Evolutionary conservation across 805 yeast species (phyloP), one percentile per base, ranked within the genome.

Genomic region (Yueomyces sp.): DNA sequence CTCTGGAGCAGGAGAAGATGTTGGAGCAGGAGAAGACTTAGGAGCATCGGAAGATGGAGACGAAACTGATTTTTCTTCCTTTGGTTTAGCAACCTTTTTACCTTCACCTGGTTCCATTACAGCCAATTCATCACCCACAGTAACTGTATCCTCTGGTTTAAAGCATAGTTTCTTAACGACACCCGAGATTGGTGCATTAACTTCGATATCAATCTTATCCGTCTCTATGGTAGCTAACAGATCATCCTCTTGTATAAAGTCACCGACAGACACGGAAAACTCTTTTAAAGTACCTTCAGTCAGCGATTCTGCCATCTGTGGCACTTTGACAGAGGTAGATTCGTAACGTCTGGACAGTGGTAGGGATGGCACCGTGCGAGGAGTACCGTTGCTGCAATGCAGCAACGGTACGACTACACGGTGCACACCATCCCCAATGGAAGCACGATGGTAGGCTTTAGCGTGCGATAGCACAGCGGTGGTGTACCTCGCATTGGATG

Each of bases 271-370:
- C 61, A 81, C 81, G 51, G 71, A 68, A 59, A 69, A 81, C 46
- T 74, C 75, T 49, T 85, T 71, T 52, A 92, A 74, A 41, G 97
- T 85, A 62, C 98, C 98, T 66, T 92, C 98, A 38, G 96, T 85
- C 60, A 92, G 81, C 42, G 96, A 88, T 69, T 92, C 98, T 39
- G 98, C 97, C 96, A 92, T 87, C 51, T 85, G 94, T 41, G 98
- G 98, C 27, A 92, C 97, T 65, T 87, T 85, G 43, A 90, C 94
- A 41, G 60, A 64, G 49, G 69, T 70, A 37, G 71, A 63, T 47
- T 65, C 62, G 49, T 50, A 59, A 51, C 70, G 64, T 40, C 26
- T 47, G 6, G 33, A 30, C 9, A 19, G 19, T 19, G 19, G 19
- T 19, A 19, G 19, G 19, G 19, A 19, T 19, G 19, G 19, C 19